Percentiles rank a stretch among this genome's conserved stretches.
These are phyloP conservation scores for Lonicera japonica DNA, from an alignment of 129 eudicot genomes.

Conservation along the genomic window DNA sequence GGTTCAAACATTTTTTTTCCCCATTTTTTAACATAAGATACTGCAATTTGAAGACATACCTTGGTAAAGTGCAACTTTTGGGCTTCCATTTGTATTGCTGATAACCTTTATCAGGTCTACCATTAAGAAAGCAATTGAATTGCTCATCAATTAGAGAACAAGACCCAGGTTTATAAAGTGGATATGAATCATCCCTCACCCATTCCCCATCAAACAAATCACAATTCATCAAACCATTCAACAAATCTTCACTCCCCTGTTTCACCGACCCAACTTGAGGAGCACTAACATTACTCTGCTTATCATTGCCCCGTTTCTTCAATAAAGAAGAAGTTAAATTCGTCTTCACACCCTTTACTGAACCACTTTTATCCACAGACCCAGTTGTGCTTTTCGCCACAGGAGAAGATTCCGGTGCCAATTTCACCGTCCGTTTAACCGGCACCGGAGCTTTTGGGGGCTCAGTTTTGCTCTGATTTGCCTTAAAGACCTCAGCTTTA, in stretches of 20 bases:
- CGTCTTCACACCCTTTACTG: conserved; percentile 18
- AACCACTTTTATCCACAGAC: conserved; percentile 25
- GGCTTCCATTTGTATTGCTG: conserved; percentile 69
- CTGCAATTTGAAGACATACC: conserved; percentile 24
- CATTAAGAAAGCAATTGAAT: conserved; percentile 55
- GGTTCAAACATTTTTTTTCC: no score
- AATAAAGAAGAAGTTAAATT: conserved; percentile 35
- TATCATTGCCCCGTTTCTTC: no score
- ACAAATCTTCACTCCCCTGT: conserved; percentile 33
- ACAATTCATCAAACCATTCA: conserved; percentile 50
- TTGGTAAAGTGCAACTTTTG: conserved; percentile 59
- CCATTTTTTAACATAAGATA: conserved; percentile 7
- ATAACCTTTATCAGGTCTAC: conserved; percentile 66
- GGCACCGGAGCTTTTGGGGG: conserved; percentile 5
- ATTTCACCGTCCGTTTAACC: conserved; percentile 16
- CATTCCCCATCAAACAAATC: conserved; percentile 71
- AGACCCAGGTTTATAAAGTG: conserved; percentile 66
- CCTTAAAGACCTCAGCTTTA: conserved; percentile 8
- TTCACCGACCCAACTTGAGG: conserved; percentile 5
- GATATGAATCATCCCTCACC: conserved; percentile 73
- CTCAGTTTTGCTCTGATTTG: conserved; percentile 20
- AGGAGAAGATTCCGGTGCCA: conserved; percentile 4
- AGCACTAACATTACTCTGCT: conserved; percentile 12
- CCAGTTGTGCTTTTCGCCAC: conserved; percentile 20
- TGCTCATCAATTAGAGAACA: conserved; percentile 69